Evolutionary conservation across 805 yeast species (phyloP).

Genomic region (Candida germanica): DNA sequence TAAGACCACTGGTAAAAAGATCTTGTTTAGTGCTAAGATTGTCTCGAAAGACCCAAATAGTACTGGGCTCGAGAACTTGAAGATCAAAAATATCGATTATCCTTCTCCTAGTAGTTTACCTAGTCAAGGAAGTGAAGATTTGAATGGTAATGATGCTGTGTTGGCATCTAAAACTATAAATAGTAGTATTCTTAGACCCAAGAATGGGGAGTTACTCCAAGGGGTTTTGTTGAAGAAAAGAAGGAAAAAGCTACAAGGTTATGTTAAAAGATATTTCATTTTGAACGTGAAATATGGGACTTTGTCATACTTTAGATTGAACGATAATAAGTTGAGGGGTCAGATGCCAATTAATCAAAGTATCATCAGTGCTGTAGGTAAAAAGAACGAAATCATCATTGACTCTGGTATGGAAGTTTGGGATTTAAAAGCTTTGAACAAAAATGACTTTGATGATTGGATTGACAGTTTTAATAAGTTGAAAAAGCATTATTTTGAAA

Average conservation of each 20-base stretch:
- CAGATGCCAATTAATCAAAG: constrained; percentile 84
- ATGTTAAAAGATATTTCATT: constrained; percentile 77
- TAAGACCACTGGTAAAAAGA: constrained; percentile 77
- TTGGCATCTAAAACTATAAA: constrained; percentile 3
- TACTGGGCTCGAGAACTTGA: not conserved
- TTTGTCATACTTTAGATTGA: constrained; percentile 75
- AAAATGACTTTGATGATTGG: constrained; percentile 77
- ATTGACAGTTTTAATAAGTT: constrained; percentile 67
- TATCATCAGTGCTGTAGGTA: constrained; percentile 75
- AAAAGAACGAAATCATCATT: constrained; percentile 65
- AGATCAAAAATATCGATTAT: constrained; percentile 1
- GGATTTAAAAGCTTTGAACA: constrained; percentile 70
- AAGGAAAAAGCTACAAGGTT: constrained; percentile 83
- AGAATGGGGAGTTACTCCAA: constrained; percentile 70
- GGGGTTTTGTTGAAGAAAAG: constrained; percentile 75
- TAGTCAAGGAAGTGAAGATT: constrained; percentile 2
- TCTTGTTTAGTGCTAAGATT: constrained; percentile 51
- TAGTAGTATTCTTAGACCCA: constrained; percentile 32
- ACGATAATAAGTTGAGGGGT: constrained; percentile 76
- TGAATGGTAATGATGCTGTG: not conserved
- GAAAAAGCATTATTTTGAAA: constrained; percentile 24
- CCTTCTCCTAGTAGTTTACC: constrained; percentile 5
- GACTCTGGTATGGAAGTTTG: constrained; percentile 96
- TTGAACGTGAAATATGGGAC: constrained; percentile 81
- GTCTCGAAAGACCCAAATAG: not conserved